phyloP scores from a whole-genome alignment of 2,329 filamentous ascomycete species.

The Meredithiella fracta region DNA sequence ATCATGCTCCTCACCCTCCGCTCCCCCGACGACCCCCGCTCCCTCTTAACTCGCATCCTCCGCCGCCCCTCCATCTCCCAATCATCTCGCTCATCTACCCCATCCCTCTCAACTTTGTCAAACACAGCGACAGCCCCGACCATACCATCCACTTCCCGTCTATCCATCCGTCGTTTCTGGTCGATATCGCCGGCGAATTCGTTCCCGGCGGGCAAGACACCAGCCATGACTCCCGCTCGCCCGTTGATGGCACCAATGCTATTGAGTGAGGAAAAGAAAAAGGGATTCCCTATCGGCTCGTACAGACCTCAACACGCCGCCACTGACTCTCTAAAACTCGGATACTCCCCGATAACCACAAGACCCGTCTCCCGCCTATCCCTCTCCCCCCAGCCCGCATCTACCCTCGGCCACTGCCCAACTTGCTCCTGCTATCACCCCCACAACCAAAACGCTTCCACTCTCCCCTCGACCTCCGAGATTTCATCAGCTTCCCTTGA shows the following conservation, averaged over 20 bases:
- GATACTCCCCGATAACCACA: neutral
- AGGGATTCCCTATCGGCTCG: neutral
- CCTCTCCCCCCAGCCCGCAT: neutral
- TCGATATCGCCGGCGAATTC: constrained; percentile 1
- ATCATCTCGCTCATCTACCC: neutral
- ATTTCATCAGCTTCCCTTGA: neutral
- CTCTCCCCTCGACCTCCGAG: neutral
- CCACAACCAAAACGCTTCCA: neutral
- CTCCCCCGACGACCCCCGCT: neutral
- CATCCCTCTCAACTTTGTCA: neutral
- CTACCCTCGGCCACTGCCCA: neutral
- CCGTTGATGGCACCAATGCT: neutral
- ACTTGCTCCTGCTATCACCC: neutral
- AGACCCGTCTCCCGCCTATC: neutral
- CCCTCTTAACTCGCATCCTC: constrained; percentile 2
- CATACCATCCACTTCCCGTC: neutral
- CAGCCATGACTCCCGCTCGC: neutral
- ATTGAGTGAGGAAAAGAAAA: neutral
- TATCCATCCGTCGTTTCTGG: constrained; percentile 9
- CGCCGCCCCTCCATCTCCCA: neutral
- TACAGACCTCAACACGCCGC: constrained; percentile 3
- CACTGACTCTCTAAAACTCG: neutral
- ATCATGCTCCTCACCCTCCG: neutral
- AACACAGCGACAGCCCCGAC: neutral
- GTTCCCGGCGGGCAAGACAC: neutral